A percentile compares a stretch with the other conserved stretches of the same genome.
phyloP scores from a whole-genome alignment of 2,329 filamentous ascomycete species.

The Chrysoporthe puriensis region DNA sequence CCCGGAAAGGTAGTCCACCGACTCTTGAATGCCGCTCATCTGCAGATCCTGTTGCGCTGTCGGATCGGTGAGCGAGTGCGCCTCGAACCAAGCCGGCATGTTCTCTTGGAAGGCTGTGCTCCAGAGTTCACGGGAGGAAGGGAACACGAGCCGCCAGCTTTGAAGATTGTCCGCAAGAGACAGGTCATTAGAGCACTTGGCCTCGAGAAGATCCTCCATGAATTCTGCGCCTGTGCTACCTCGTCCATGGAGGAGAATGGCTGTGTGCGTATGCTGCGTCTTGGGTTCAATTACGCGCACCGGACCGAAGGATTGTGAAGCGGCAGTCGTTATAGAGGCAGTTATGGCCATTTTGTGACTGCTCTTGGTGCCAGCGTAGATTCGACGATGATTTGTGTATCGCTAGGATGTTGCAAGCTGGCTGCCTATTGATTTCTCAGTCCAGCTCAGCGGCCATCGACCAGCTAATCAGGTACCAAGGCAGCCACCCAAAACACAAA shows the following conservation, averaged over 20 bases:
- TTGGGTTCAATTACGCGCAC: neutral
- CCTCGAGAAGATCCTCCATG: neutral
- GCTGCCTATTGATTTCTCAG: too few species aligned
- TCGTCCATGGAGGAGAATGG: neutral
- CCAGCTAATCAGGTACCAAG: too few species aligned
- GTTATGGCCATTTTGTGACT: too few species aligned
- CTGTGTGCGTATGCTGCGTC: neutral
- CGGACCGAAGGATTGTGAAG: too few species aligned
- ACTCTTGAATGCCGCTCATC: neutral
- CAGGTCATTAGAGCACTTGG: neutral
- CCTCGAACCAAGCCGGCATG: neutral
- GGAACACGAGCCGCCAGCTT: neutral
- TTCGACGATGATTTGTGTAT: too few species aligned
- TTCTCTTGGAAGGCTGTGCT: neutral
- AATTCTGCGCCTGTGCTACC: neutral
- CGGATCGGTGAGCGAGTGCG: neutral
- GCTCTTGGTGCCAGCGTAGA: too few species aligned
- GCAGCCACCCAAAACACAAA: neutral
- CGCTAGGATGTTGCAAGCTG: neutral
- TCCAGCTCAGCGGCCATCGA: too few species aligned
- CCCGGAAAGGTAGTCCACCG: neutral
- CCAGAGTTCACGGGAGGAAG: neutral
- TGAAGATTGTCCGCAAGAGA: neutral
- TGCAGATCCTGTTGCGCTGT: neutral
- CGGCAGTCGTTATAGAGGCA: neutral